These are phyloP conservation scores for Aspergillus ostianus DNA, from an alignment of 495 filamentous ascomycete species.

Conservation along the genomic window DNA sequence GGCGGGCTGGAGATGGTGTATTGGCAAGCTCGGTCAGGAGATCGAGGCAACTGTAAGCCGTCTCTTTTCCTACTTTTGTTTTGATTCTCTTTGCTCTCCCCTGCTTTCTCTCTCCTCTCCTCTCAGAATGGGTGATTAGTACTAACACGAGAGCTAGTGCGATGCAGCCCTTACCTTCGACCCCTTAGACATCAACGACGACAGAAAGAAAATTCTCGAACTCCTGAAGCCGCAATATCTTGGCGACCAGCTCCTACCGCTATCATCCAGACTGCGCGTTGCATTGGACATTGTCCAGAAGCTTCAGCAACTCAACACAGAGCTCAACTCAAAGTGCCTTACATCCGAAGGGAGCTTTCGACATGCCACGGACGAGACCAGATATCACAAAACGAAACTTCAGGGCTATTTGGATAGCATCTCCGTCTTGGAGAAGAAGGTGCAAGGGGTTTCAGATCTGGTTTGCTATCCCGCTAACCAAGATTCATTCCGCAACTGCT, in stretches of 20 bases:
- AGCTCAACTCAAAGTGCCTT: conserved; percentile 3
- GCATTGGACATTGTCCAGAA: conserved; percentile 12
- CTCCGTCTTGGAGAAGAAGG: conserved; percentile 15
- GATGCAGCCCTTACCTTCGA: conserved; percentile 18
- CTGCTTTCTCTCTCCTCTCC: no score
- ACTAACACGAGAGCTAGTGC: not conserved
- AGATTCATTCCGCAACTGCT: conserved; percentile 12
- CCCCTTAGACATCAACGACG: not conserved
- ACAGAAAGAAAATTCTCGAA: conserved; percentile 1
- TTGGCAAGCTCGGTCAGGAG: conserved; percentile 11
- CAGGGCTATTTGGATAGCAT: conserved; percentile 17
- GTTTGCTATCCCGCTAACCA: conserved; percentile 20
- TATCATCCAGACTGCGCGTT: conserved; percentile 11
- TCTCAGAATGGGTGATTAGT: no score
- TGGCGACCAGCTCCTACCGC: conserved; percentile 10
- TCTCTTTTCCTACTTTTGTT: no score
- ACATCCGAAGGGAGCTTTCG: conserved; percentile 1
- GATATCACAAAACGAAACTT: conserved; percentile 9
- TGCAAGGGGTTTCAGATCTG: conserved; percentile 19
- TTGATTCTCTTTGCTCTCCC: no score
- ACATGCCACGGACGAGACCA: conserved; percentile 3
- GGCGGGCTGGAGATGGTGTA: conserved; percentile 13
- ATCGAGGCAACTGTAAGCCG: conserved; percentile 19
- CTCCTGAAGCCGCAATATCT: conserved; percentile 17
- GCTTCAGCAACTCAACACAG: conserved; percentile 10